These are phyloP conservation scores for Xerocomellus amylosporus DNA, from an alignment of 768 basidiomycete species.

Conservation along the genomic window DNA sequence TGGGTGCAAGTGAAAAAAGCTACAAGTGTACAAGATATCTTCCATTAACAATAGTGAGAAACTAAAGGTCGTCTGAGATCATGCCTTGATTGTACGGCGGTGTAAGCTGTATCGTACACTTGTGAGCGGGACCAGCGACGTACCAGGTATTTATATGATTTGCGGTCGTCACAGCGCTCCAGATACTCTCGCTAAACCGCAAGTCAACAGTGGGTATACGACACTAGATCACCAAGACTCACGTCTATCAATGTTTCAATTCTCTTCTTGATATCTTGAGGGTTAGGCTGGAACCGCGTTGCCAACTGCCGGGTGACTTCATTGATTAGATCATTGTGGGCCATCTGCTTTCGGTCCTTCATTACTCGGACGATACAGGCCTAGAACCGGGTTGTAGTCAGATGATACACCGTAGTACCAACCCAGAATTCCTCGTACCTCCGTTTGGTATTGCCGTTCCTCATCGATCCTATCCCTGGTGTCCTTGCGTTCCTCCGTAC, in stretches of 20 bases:
- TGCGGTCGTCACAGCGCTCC: constrained; percentile 83
- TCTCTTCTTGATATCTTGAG: constrained; percentile 85
- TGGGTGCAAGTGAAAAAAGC: too few species aligned
- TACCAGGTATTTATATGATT: constrained; percentile 81
- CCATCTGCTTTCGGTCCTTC: constrained; percentile 91
- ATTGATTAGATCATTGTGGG: constrained; percentile 83
- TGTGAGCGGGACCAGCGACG: constrained; percentile 3
- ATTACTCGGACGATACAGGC: constrained; percentile 97
- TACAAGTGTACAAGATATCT: neutral
- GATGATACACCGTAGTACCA: neutral
- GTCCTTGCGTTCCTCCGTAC: constrained; percentile 80
- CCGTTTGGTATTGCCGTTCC: constrained; percentile 84
- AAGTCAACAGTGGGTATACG: neutral
- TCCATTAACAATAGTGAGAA: neutral
- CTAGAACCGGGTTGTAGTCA: constrained; percentile 42
- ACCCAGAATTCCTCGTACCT: constrained; percentile 48
- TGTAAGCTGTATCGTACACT: constrained; percentile 2
- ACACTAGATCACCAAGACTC: constrained; percentile 21
- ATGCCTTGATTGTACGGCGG: constrained; percentile 20
- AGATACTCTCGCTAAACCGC: constrained; percentile 81
- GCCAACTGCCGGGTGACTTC: constrained; percentile 88
- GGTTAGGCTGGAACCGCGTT: constrained; percentile 82
- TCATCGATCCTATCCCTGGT: constrained; percentile 90
- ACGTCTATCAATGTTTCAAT: constrained; percentile 95
- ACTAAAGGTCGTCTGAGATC: constrained; percentile 6